Evolutionary conservation across 805 yeast species (phyloP).

Genomic region (Pichia scutulata): DNA sequence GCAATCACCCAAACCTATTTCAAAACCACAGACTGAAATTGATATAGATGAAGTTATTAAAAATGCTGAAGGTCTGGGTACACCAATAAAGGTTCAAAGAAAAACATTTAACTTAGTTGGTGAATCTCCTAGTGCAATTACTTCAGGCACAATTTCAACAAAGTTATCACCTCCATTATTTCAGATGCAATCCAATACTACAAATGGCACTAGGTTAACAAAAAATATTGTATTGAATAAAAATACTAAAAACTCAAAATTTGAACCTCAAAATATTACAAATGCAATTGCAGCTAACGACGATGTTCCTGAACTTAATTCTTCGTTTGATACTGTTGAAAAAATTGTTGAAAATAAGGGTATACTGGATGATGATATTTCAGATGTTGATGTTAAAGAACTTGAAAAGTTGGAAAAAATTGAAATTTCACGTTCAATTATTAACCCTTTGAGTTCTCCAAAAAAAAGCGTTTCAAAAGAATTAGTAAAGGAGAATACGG

Average conservation of each 20-base stretch:
- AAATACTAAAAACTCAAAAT: slow-evolving; percentile 10
- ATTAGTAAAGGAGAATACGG: not conserved
- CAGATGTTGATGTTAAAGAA: not conserved
- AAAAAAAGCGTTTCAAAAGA: not conserved
- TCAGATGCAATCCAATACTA: not conserved
- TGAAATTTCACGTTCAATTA: not conserved
- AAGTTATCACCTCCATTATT: not conserved
- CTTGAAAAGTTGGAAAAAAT: not conserved
- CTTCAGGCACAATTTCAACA: not conserved
- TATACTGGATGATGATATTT: not conserved
- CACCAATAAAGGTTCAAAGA: slow-evolving; percentile 21
- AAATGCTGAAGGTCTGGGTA: slow-evolving; percentile 24
- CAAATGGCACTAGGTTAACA: slow-evolving; percentile 14
- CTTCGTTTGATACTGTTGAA: not conserved
- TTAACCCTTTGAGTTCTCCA: not conserved
- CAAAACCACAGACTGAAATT: slow-evolving; percentile 1
- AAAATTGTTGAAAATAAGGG: not conserved
- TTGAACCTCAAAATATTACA: slow-evolving; percentile 11
- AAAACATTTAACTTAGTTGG: slow-evolving; percentile 14
- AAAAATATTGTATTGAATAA: slow-evolving; percentile 24
- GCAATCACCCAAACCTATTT: not conserved
- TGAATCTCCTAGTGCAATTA: slow-evolving; percentile 13
- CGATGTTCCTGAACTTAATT: not conserved
- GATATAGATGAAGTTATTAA: slow-evolving; percentile 27
- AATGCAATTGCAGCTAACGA: slow-evolving; percentile 5